Evolutionary conservation across 208 protist species (phyloP), one percentile per base, ranked within the genome.

Genomic region (Crithidia fasciculata): DNA sequence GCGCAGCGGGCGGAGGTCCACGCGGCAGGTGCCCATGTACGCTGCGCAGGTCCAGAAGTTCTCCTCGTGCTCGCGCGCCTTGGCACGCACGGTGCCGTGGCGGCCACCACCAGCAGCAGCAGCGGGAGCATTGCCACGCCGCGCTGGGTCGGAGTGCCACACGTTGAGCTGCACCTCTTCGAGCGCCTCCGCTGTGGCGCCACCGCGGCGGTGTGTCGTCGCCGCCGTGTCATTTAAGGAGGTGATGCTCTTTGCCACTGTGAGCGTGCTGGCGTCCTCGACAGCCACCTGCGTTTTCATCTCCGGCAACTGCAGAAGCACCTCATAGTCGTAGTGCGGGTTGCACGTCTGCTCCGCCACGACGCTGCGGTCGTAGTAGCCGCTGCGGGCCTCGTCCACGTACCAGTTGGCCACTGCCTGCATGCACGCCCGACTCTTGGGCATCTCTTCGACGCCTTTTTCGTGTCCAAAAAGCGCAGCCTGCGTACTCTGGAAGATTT

Each of bases 1-100:
- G 5, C 89, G 88, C 66, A 96, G 78, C 6, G 89, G 84, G 39
- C 87, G 84, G 5, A 96, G 86, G 73, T 96, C 89, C 4, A 96
- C 78, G 9, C 83, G 72, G 57, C 83, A 91, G 28, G 89, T 85
- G 54, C 89, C 92, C 69, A 94, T 73, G 57, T 84, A 78, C 19
- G 88, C 86, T 0, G 87, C 79, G 9, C 70, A 78, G 5, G 78
- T 76, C 92, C 89, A 95, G 61, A 94, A 93, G n/a, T 69, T 19
- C 49, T 86, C 72, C 62, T 94, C 89, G 7, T 77, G 70, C 53
- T 71, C 54, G 58, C 10, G 49, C 40, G 16, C 45, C 49, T n/a
- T 71, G 45, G 52, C 43, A 54, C 55, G 54, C 15, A 3, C 39
- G 12, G 52, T 13, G 16, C 16, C 39, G 3, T 66, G 58, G 37